Percentiles rank a stretch among this genome's conserved stretches.
phyloP scores from a whole-genome alignment of 2,329 filamentous ascomycete species.

The Cercospora nicotianae region DNA sequence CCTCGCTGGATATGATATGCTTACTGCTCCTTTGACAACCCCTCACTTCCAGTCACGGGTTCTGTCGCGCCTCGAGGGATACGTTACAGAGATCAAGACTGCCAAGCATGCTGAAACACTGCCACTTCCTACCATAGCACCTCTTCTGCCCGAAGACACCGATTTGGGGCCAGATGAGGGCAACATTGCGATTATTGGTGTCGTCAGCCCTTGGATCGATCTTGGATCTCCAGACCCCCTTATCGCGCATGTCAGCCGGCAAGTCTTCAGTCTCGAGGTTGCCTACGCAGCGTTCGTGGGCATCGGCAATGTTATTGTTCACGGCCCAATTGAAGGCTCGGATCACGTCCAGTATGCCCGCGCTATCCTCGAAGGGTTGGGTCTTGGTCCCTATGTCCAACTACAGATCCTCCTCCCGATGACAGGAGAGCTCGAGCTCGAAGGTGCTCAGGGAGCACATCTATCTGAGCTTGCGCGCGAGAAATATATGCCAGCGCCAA shows the following conservation, averaged over 20 bases:
- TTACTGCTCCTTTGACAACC: slow-evolving; percentile 77
- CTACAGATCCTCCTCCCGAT: slow-evolving; percentile 81
- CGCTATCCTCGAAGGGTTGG: slow-evolving; percentile 76
- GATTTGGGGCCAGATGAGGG: slow-evolving; percentile 66
- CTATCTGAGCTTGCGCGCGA: slow-evolving; percentile 52
- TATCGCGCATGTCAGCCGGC: slow-evolving; percentile 81
- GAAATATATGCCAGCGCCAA: slow-evolving; percentile 32
- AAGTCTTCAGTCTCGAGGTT: slow-evolving; percentile 86
- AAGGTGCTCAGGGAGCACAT: slow-evolving; percentile 53
- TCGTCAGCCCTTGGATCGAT: slow-evolving; percentile 91
- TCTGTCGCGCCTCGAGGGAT: slow-evolving; percentile 59
- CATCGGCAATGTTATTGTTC: slow-evolving; percentile 76
- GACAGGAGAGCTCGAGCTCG: slow-evolving; percentile 68
- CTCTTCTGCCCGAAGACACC: slow-evolving; percentile 78
- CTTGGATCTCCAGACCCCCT: slow-evolving; percentile 78
- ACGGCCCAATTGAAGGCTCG: slow-evolving; percentile 60
- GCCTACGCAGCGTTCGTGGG: slow-evolving; percentile 96
- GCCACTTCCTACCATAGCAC: slow-evolving; percentile 52
- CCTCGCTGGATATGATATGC: slow-evolving; percentile 66
- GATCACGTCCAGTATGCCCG: slow-evolving; percentile 74
- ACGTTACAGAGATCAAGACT: slow-evolving; percentile 51
- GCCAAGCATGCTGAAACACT: slow-evolving; percentile 41
- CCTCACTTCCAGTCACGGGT: slow-evolving; percentile 69
- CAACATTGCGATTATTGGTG: slow-evolving; percentile 72
- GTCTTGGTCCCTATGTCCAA: slow-evolving; percentile 72